phyloP scores from a whole-genome alignment of 2,329 filamentous ascomycete species.

The Orbilia brochopaga region DNA sequence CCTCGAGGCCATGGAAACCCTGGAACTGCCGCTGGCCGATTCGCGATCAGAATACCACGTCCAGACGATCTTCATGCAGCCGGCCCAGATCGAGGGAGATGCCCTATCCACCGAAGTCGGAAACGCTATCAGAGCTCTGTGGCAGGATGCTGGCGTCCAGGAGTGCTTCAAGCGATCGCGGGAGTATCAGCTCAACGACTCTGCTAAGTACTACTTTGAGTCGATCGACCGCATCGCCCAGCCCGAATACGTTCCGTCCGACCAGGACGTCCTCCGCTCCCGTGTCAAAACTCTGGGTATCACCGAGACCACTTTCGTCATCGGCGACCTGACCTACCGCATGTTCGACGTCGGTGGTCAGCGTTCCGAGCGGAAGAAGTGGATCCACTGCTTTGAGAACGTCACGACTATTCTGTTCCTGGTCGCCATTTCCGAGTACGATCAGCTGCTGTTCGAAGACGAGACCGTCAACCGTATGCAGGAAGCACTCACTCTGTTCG shows the following conservation, averaged over 20 bases:
- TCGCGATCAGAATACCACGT: conserved; percentile 95
- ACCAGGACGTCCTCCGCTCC: conserved; percentile 91
- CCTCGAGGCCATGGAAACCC: conserved; percentile 71
- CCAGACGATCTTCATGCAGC: conserved; percentile 98
- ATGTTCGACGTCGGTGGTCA: conserved; percentile 99
- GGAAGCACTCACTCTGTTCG: conserved; percentile 73
- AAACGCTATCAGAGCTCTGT: conserved; percentile 86
- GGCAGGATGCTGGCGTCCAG: conserved; percentile 91
- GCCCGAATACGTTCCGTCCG: conserved; percentile 91
- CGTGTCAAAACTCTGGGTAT: conserved; percentile 98
- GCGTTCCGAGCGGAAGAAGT: conserved; percentile 96
- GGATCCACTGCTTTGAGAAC: conserved; percentile 99
- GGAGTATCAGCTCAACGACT: conserved; percentile 96
- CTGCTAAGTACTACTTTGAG: conserved; percentile 97
- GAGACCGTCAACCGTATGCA: conserved; percentile 86
- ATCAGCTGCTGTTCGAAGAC: conserved; percentile 93
- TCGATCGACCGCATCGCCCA: conserved; percentile 89
- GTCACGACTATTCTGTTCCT: conserved; percentile 96
- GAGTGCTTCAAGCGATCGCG: conserved; percentile 94
- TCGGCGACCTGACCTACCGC: conserved; percentile 89
- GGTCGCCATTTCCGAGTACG: conserved; percentile 96
- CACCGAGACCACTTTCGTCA: conserved; percentile 94
- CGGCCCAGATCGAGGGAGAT: conserved; percentile 93
- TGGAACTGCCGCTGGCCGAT: conserved; percentile 83
- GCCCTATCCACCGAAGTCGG: conserved; percentile 93